Conservation (phyloP, 371 early-diverging fungal genomes). For the Sporodiniella umbellata region DNA sequence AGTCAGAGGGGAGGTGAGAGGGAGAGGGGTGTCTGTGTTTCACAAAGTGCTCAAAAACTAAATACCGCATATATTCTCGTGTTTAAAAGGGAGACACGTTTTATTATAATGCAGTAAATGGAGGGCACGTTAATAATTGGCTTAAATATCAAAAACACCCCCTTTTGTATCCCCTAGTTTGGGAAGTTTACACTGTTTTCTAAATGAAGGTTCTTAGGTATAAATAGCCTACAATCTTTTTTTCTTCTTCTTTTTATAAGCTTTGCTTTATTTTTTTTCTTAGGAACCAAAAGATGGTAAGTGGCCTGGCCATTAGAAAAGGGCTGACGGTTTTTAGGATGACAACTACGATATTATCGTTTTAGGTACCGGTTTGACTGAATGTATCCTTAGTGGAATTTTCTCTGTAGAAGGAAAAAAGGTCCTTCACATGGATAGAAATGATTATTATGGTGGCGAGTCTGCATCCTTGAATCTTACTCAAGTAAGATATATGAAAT, state of each 20-base stretch:
- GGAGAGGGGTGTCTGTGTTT: neutral
- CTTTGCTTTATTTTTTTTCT: conserved; percentile 4
- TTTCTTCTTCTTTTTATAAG: neutral
- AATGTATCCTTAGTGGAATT: conserved; percentile 98
- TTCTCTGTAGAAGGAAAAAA: conserved; percentile 98
- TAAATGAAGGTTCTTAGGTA: neutral
- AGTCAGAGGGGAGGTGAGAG: neutral
- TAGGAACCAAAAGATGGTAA: neutral
- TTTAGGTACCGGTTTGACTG: conserved; percentile 99
- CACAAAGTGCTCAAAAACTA: conserved; percentile 4
- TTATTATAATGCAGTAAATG: conserved; percentile 3
- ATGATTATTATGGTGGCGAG: conserved; percentile 98
- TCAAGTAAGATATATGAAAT: conserved; percentile 62
- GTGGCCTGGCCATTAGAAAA: neutral
- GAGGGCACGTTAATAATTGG: conserved; percentile 19
- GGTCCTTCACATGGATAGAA: conserved; percentile 98
- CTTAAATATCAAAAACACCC: conserved; percentile 9
- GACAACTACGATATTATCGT: conserved; percentile 95
- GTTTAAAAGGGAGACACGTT: conserved; percentile 10
- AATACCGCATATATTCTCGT: conserved; percentile 16
- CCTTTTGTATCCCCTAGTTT: conserved; percentile 13
- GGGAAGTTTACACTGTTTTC: conserved; percentile 12
- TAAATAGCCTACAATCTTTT: conserved; percentile 7
- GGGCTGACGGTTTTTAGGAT: conserved; percentile 51
- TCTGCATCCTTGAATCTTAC: conserved; percentile 91